Evolutionary conservation across 192 early-diverging fungal genomes (phyloP), one percentile per base, ranked within the genome.

Genomic region (Gamsiella multidivaricata): DNA sequence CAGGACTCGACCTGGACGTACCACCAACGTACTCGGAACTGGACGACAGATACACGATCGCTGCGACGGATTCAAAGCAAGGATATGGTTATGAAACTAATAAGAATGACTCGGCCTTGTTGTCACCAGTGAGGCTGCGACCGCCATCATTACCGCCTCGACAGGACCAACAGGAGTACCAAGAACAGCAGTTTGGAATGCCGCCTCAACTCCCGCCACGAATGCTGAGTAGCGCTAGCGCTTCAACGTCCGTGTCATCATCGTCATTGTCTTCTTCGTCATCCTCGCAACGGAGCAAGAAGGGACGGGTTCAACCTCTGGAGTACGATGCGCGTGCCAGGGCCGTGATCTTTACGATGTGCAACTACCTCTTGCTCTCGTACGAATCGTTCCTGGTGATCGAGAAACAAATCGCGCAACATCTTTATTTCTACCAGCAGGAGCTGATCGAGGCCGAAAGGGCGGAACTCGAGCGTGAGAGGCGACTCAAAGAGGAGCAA

Each of bases 321-420:
- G 79, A 80, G 50, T 89, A 89, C 62, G 88, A 89, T 55, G 68
- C 88, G 14, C 63, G 88, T 12, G 72, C 84, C 17, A 71, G 88
- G 29, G 72, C 76, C 0, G 59, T 87, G 23, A 60, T 87, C 15
- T 82, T 86, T 23, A 51, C 54, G 12, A 61, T 87, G 66, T 79
- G 79, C 23, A 43, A 71, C 18, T 50, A 65, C 31, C 52, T 87
- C 28, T 33, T 58, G 5, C 50, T 87, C 20, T 60, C 72, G 1
- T 23, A 29, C 5, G 61, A 51, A 2, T 46, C 79, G n/a, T 55
- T 89, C 12, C 18, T 33, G 18, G 58, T 46, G 12, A 62, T 84
- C 7, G 88, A 89, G 43, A 81, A 82, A 45, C 65, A 65, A 31
- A 61, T 89, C 14, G 80, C 81, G 0, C 88, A 89, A 49, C 75